phyloP scores from a whole-genome alignment of 495 filamentous ascomycete genomes.

The Hyaloscypha finlandica region DNA sequence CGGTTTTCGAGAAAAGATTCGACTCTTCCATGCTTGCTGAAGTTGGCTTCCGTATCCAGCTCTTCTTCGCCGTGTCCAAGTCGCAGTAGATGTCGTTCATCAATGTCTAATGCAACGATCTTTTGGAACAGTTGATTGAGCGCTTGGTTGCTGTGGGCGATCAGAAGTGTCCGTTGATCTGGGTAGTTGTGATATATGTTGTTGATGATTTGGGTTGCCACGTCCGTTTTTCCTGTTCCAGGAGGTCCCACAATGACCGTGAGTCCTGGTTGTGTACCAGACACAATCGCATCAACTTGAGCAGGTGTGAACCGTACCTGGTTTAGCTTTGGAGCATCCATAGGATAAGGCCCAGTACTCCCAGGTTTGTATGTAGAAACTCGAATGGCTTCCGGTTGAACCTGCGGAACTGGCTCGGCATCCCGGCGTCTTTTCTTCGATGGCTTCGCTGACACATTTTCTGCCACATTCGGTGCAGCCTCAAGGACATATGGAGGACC shows the following conservation, averaged over 20 bases:
- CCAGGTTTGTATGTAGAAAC: constrained; percentile 91
- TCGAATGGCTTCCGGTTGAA: constrained; percentile 64
- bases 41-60: constrained; percentile 79
- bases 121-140: constrained; percentile 99
- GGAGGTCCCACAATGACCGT: constrained; percentile 95
- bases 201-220: constrained; percentile 97
- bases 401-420: constrained; percentile 59
- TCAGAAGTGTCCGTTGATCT: constrained; percentile 83
- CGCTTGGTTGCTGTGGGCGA: constrained; percentile 97
- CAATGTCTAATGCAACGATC: constrained; percentile 91
- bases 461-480: constrained; percentile 50
- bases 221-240: constrained; percentile 97
- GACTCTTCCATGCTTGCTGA: constrained; percentile 93
- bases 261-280: constrained; percentile 91
- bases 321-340: constrained; percentile 84
- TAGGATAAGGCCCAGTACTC: constrained; percentile 88
- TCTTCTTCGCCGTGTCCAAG: constrained; percentile 96
- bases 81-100: constrained; percentile 89
- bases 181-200: constrained; percentile 99
- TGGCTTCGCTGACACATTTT: constrained; percentile 48
- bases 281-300: constrained; percentile 90
- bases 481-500: constrained; percentile 85
- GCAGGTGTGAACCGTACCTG: constrained; percentile 84
- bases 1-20: constrained; percentile 95
- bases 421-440: constrained; percentile 84